Evolutionary conservation across 2,329 filamentous ascomycete species (phyloP).

Genomic region (Fusarium burgessii): DNA sequence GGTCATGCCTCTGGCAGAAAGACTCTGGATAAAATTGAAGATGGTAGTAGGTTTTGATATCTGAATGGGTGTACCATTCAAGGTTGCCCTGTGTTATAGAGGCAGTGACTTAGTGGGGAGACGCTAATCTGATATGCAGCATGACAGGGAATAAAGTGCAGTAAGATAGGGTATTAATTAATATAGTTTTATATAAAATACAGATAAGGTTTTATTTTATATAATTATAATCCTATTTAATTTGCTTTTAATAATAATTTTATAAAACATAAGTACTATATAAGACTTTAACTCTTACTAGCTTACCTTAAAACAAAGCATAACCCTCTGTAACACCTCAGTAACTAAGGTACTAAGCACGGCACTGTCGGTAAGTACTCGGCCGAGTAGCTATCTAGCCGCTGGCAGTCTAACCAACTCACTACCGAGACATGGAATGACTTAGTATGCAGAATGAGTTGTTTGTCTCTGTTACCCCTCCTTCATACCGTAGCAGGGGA

Average conservation of each 20-base stretch:
- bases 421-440: background rate
- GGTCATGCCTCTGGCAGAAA: fast-evolving
- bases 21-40: background rate
- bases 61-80: background rate
- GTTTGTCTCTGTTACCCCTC: background rate
- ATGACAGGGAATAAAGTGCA: background rate
- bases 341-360: background rate
- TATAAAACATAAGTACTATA: no score
- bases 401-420: background rate
- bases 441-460: background rate
- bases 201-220: no score
- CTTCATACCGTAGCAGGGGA: background rate
- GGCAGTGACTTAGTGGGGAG: no score
- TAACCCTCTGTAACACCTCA: no score
- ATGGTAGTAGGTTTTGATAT: background rate
- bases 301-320: fast-evolving
- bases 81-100: background rate
- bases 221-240: no score
- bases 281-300: no score
- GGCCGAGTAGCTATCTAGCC: background rate
- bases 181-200: no score
- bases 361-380: background rate
- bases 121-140: no score
- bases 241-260: fast-evolving
- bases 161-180: fast-evolving